Base-by-base conservation (phyloP, 495 filamentous ascomycete species). In the Aspergillus heteromorphus region DNA sequence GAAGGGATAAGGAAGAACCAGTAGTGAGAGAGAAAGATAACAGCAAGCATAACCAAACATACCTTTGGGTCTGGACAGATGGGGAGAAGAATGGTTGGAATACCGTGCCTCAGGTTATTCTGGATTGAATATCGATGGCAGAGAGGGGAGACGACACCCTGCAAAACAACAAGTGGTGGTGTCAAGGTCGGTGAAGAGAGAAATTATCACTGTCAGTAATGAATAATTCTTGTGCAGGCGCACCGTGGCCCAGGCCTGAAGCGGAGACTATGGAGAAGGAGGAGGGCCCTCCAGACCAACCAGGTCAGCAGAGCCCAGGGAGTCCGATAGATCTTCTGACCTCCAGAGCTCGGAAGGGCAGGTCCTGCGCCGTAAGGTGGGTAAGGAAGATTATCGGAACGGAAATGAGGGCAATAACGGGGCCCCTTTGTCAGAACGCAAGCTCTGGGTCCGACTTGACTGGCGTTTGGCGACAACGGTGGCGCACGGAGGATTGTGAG, bases 221-320 rank as follows among this genome's bases (percentile, higher is more conserved):
- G 13, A 47, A 47, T 4, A 29, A 13, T 11, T 13, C 43, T 47
- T 47, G 38, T 31, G 38, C 19, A 52, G 34, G 43, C 7, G 38
- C 23, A 43, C 21, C 29, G 23, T 29, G 27, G 29, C 49, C 14
- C 23, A 52, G 16, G 43, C 9, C 38, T 30, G 38, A 31, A 31
- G 49, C 49, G 23, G 49, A 52, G 40, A 43, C 38, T 31, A 52
- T 52, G 49, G 49, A 52, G 49, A 43, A 56, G 18, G 29, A 56
- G 18, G 29, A 42, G 19, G 11, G 30, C 14, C 43, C 21, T 47
- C 27, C 43, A 47, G 21, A 47, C 43, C 43, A 47, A 47, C 43
- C 43, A 47, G 43, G 43, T 29, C n/a, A 47, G 43, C 43, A 47
- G 16, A 47, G 43, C 43, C 23, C 43, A 30, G 10, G 43, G 13